Percentiles rank a stretch among this genome's conserved stretches.
phyloP scores from a whole-genome alignment of 1,284 basidiomycete species.

The Pseudozyma pruni region DNA sequence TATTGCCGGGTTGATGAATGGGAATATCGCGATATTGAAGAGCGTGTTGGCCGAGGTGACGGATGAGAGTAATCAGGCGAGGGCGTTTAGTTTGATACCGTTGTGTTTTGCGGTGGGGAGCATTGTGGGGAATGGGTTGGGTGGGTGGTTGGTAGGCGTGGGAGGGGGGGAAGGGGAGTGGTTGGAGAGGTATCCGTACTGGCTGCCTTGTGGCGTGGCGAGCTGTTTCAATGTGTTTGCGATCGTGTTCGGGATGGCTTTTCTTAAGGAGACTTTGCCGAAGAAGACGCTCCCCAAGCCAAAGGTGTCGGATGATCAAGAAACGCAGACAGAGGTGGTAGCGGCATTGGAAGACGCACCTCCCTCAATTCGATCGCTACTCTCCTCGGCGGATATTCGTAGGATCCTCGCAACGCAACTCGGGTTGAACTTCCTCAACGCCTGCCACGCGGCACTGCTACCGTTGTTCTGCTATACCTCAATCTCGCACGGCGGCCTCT shows the following conservation, averaged over 20 bases:
- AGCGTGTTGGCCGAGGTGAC: conserved; percentile 55
- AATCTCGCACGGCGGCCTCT: conserved; percentile 45
- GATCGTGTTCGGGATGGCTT: conserved; percentile 63
- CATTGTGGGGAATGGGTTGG: conserved; percentile 54
- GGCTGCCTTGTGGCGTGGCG: conserved; percentile 67
- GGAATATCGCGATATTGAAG: conserved; percentile 54
- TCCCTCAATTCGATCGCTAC: conserved; percentile 24
- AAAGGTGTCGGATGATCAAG: conserved; percentile 1
- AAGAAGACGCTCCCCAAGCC: conserved; percentile 17
- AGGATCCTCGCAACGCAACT: conserved; percentile 55
- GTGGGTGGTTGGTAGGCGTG: conserved; percentile 63
- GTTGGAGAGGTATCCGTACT: conserved; percentile 64
- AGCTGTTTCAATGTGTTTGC: conserved; percentile 60
- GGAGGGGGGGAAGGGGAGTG: conserved; percentile 31
- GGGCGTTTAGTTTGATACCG: conserved; percentile 57
- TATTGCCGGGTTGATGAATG: conserved; percentile 58
- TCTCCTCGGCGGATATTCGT: conserved; percentile 15
- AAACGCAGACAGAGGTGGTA: background rate
- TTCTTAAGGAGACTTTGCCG: conserved; percentile 67
- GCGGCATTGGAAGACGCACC: conserved; percentile 1
- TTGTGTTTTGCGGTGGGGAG: conserved; percentile 46
- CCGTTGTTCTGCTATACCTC: conserved; percentile 54
- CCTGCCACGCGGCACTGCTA: conserved; percentile 48
- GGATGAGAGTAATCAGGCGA: conserved; percentile 57
- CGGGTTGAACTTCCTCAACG: conserved; percentile 53